phyloP scores from a whole-genome alignment of 495 filamentous ascomycete genomes.

The Amniculicola lignicola region DNA sequence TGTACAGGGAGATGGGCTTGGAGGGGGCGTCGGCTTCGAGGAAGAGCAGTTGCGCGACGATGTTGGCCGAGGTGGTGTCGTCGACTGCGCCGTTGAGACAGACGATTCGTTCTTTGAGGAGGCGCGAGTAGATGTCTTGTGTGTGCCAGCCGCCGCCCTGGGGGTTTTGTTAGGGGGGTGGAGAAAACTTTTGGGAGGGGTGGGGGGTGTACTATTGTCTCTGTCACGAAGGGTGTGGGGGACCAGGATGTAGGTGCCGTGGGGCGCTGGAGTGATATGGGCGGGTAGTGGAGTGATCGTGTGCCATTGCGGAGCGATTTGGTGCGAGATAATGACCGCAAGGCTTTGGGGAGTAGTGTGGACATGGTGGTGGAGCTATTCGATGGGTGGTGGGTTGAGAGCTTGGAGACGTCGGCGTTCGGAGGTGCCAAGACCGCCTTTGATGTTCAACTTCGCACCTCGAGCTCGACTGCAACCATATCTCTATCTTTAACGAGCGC shows the following conservation, averaged over 20 bases:
- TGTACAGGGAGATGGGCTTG: conserved; percentile 94
- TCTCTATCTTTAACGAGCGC: too few relatives aligned
- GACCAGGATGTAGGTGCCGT: conserved; percentile 40
- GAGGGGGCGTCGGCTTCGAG: conserved; percentile 94
- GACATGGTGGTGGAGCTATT: too few relatives aligned
- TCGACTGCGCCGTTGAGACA: conserved; percentile 92
- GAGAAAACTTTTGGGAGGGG: not conserved
- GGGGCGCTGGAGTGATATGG: too few relatives aligned
- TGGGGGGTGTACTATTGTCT: conserved; percentile 60
- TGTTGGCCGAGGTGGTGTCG: conserved; percentile 79
- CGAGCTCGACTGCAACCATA: too few relatives aligned
- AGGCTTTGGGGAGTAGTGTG: not conserved
- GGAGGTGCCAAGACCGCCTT: too few relatives aligned
- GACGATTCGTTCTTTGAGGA: conserved; percentile 80
- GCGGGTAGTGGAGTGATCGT: not conserved
- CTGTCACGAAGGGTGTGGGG: conserved; percentile 47
- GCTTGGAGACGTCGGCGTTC: too few relatives aligned
- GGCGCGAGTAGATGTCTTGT: conserved; percentile 45
- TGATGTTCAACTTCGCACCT: too few relatives aligned
- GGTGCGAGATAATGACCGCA: not conserved
- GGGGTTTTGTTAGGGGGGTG: conserved; percentile 42
- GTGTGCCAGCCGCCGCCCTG: conserved; percentile 89
- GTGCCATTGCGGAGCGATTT: not conserved
- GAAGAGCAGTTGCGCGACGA: conserved; percentile 94
- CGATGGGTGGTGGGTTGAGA: too few relatives aligned